These are phyloP conservation scores for Solanum lycopersicoides DNA, from an alignment of 257 asterid genomes.

Conservation along the genomic window DNA sequence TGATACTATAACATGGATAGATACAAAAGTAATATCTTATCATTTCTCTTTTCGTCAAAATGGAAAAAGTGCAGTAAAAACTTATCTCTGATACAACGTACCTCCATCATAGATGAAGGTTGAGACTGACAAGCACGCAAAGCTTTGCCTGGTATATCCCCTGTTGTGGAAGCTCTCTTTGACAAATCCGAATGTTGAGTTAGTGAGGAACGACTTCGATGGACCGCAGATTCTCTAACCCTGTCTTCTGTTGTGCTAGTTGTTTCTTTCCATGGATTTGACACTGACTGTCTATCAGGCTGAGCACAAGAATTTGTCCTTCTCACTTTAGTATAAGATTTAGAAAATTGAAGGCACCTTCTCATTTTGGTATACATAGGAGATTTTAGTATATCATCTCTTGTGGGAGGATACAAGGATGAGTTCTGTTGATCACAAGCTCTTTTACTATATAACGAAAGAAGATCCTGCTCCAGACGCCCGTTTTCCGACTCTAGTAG, in stretches of 20 bases:
- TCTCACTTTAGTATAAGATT: conserved; percentile 24
- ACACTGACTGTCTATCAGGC: conserved; percentile 8
- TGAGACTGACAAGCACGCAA: conserved; percentile 82
- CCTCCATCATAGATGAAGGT: conserved; percentile 90
- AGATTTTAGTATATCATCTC: conserved; percentile 26
- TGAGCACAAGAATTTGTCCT: conserved; percentile 23
- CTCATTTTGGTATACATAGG: conserved; percentile 43
- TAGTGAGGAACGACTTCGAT: conserved; percentile 70
- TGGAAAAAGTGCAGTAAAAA: neutral
- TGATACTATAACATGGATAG: neutral
- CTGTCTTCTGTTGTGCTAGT: conserved; percentile 38
- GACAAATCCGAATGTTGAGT: conserved; percentile 39
- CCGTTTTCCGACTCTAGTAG: conserved; percentile 80
- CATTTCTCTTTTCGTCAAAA: neutral
- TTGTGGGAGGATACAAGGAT: conserved; percentile 36
- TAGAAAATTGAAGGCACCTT: conserved; percentile 62
- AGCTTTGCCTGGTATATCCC: conserved; percentile 52
- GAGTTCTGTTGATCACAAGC: conserved; percentile 67
- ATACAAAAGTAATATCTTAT: neutral
- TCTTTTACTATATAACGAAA: conserved; percentile 60
- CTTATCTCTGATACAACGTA: conserved; percentile 9
- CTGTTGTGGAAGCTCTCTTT: conserved; percentile 41
- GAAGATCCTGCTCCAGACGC: conserved; percentile 89
- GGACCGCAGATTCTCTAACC: conserved; percentile 35
- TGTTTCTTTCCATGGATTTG: conserved; percentile 25